These are phyloP conservation scores for Brassica juncea DNA, from an alignment of 345 rosid genomes.

Conservation along the genomic window DNA sequence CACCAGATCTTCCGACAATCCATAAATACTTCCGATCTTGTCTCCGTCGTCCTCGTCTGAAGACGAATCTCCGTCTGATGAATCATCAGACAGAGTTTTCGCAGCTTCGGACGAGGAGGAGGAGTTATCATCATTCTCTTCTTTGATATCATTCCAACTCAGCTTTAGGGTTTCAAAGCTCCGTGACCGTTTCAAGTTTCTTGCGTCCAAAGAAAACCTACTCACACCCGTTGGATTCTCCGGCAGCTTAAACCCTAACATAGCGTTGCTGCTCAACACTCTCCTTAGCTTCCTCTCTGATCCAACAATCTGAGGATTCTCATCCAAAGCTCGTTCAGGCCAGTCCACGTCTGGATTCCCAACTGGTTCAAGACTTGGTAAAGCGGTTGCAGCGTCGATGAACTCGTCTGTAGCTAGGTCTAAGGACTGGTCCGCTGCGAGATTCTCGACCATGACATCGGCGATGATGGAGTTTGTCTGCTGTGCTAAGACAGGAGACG, in stretches of 20 bases:
- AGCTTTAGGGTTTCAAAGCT: constrained; percentile 66
- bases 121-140: constrained; percentile 36
- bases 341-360: constrained; percentile 55
- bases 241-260: constrained; percentile 52
- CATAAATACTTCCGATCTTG: constrained; percentile 22
- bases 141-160: constrained; percentile 47
- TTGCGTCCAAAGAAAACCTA: constrained; percentile 39
- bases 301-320: constrained; percentile 61
- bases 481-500: constrained; percentile 68
- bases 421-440: constrained; percentile 42
- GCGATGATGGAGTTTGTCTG: constrained; percentile 65
- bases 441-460: constrained; percentile 49
- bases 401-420: constrained; percentile 47
- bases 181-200: constrained; percentile 62
- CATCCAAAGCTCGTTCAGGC: constrained; percentile 85
- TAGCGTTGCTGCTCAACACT: constrained; percentile 72
- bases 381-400: constrained; percentile 36
- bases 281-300: constrained; percentile 62
- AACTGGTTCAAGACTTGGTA: constrained; percentile 21
- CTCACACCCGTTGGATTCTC: constrained; percentile 51
- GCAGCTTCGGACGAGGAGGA: constrained; percentile 39
- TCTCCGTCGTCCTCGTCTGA: constrained; percentile 24
- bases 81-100: constrained; percentile 41
- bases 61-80: constrained; percentile 29
- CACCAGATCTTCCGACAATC: constrained; percentile 31